Evolutionary conservation across 768 basidiomycete species (phyloP), one percentile per base, ranked within the genome.

Genomic region (Mycena capillaripes): DNA sequence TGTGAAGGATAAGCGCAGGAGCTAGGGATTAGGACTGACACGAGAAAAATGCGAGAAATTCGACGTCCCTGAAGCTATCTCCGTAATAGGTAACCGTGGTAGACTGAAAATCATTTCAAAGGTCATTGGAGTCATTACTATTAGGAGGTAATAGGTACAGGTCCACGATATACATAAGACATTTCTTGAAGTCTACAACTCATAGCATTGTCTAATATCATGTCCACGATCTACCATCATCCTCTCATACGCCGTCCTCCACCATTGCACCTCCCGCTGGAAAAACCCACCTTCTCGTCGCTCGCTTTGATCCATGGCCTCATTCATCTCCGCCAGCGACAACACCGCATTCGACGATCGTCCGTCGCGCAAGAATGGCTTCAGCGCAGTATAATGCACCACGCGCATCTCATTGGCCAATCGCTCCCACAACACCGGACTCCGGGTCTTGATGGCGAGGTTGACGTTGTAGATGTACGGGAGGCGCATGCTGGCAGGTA

Each of bases 401-500:
- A 84, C 66, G 25, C 79, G 77, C 59, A 79, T 71, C 70, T 83
- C 78, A 21, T 75, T 66, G 75, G 75, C 74, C 60, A 83, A 40
- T 17, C 75, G 77, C 12, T 75, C 62, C 83, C 83, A 84, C 30
- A 84, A 50, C 53, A 56, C 73, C 2, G 79, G 78, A 52, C 77
- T 79, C 56, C 79, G 75, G 58, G 72, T 69, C 75, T 79, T 82
- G 72, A 83, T 81, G 4, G 78, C 82, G n/a, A 84, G 76, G 74
- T 83, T 83, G 17, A 76, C 83, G 63, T 83, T 83, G 75, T 83
- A 84, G 38, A 75, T 55, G 67, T 81, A 82, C 25, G 83, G 83
- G 23, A 84, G 78, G 8, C 78, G 78, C 38, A 81, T 69, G 29
- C n/a, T n/a, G n/a, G n/a, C 68, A 76, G 58, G 82, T 79, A 17